These are phyloP conservation scores for Clitocybe nebularis DNA, from an alignment of 1,284 basidiomycete species.

Conservation along the genomic window DNA sequence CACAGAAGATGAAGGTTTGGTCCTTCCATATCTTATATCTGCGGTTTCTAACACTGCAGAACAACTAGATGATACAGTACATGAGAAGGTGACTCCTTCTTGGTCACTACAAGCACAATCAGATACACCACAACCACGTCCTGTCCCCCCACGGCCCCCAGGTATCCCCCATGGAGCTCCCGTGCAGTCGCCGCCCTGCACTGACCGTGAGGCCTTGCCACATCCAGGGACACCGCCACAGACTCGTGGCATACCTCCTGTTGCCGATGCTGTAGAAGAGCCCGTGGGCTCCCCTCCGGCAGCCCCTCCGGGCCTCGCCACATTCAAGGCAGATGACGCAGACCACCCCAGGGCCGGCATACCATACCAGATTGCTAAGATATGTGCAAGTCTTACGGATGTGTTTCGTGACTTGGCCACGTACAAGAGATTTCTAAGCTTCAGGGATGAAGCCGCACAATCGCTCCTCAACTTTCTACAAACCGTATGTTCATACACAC, in stretches of 20 bases:
- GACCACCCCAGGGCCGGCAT: neutral
- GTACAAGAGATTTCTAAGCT: slow-evolving; percentile 9
- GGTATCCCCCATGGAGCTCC: neutral
- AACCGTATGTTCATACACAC: slow-evolving; percentile 1
- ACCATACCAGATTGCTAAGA: neutral
- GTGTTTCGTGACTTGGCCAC: slow-evolving; percentile 7
- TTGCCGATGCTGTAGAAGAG: too few relatives aligned
- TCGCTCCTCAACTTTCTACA: slow-evolving; percentile 10
- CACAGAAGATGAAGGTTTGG: slow-evolving; percentile 2
- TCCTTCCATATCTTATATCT: too few relatives aligned
- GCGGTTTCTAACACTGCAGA: too few relatives aligned
- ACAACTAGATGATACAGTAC: too few relatives aligned
- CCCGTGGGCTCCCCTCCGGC: too few relatives aligned
- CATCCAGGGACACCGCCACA: neutral
- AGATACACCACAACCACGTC: neutral
- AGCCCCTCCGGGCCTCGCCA: too few relatives aligned
- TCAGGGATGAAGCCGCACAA: slow-evolving; percentile 7
- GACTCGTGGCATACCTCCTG: too few relatives aligned
- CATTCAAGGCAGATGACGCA: too few relatives aligned
- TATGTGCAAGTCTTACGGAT: slow-evolving; percentile 2
- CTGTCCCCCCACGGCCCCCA: neutral
- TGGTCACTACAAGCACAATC: too few relatives aligned
- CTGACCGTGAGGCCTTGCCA: neutral
- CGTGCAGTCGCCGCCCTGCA: neutral
- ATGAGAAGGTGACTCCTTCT: too few relatives aligned